These are phyloP conservation scores for Beauveria scarabaeidicola DNA, from an alignment of 2,329 filamentous ascomycete genomes.

Conservation along the genomic window DNA sequence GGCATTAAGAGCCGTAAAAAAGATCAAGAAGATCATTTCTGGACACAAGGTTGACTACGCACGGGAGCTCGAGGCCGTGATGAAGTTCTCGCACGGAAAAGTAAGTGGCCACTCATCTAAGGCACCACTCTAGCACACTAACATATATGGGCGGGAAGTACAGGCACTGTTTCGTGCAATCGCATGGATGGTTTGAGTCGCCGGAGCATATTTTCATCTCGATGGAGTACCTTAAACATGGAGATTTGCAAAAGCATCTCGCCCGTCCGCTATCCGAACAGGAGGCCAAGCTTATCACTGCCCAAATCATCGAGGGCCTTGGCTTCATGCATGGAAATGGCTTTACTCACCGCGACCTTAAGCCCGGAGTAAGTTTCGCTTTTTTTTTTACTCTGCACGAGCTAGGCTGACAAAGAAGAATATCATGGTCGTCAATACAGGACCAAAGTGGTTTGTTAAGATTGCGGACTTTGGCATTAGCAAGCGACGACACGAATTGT, in stretches of 20 bases:
- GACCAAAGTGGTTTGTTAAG: constrained; percentile 15
- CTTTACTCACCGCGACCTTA: constrained; percentile 16
- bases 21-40: not conserved
- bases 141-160: constrained; percentile 4
- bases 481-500: not conserved
- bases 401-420: constrained; percentile 8
- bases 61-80: constrained; percentile 9
- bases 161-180: constrained; percentile 14
- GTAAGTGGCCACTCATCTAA: not conserved
- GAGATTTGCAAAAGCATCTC: constrained; percentile 12
- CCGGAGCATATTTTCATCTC: constrained; percentile 10
- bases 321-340: constrained; percentile 15
- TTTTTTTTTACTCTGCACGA: not conserved
- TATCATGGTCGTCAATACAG: constrained; percentile 14
- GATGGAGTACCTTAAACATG: constrained; percentile 14
- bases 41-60: not conserved
- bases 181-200: constrained; percentile 14
- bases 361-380: constrained; percentile 9
- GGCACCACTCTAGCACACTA: not conserved
- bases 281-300: constrained; percentile 9
- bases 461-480: constrained; percentile 13
- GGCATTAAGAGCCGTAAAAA: not conserved
- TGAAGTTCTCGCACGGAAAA: constrained; percentile 12
- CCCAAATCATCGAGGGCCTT: constrained; percentile 14
- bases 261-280: constrained; percentile 1